A percentile compares a stretch with the other conserved stretches of the same genome.
phyloP scores from a whole-genome alignment of 768 basidiomycete genomes.

The Thelephora aurantiotincta region DNA sequence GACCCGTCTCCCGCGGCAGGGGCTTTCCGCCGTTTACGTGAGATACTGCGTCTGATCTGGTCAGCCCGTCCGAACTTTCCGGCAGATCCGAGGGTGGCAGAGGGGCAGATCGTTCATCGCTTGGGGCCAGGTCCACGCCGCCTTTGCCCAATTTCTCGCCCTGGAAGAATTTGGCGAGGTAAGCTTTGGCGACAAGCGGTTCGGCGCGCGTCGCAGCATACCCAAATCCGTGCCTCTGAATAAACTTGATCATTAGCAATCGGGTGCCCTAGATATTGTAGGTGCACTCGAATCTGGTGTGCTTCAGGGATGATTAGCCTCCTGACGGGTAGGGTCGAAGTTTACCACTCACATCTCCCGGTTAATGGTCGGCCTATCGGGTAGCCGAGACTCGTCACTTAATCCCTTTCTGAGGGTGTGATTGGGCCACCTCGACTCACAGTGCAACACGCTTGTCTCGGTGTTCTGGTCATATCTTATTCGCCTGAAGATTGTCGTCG shows the following conservation, averaged over 20 bases:
- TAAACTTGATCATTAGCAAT: slow-evolving; percentile 96
- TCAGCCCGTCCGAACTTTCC: slow-evolving; percentile 15
- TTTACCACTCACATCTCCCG: slow-evolving; percentile 63
- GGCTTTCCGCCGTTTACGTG: slow-evolving; percentile 21
- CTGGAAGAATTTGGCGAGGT: slow-evolving; percentile 19
- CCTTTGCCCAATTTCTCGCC: slow-evolving; percentile 62
- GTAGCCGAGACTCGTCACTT: slow-evolving; percentile 2
- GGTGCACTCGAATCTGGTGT: slow-evolving; percentile 93
- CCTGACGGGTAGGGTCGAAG: background rate
- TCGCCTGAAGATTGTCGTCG: slow-evolving; percentile 79
- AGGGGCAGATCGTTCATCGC: slow-evolving; percentile 49
- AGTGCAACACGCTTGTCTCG: slow-evolving; percentile 78
- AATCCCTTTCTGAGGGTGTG: slow-evolving; percentile 2
- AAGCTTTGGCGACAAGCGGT: background rate
- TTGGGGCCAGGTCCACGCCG: slow-evolving; percentile 67
- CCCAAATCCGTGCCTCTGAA: slow-evolving; percentile 69
- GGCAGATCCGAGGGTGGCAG: slow-evolving; percentile 28
- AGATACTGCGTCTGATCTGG: background rate
- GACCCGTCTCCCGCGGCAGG: slow-evolving; percentile 73
- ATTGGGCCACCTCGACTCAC: slow-evolving; percentile 26
- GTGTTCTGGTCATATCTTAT: slow-evolving; percentile 70
- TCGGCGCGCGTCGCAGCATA: slow-evolving; percentile 14
- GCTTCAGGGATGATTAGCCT: slow-evolving; percentile 30
- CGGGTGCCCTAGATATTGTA: slow-evolving; percentile 87
- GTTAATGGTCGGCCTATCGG: slow-evolving; percentile 70